These are phyloP conservation scores for Fonsecaea erecta DNA, from an alignment of 2,329 filamentous ascomycete species.

Conservation along the genomic window DNA sequence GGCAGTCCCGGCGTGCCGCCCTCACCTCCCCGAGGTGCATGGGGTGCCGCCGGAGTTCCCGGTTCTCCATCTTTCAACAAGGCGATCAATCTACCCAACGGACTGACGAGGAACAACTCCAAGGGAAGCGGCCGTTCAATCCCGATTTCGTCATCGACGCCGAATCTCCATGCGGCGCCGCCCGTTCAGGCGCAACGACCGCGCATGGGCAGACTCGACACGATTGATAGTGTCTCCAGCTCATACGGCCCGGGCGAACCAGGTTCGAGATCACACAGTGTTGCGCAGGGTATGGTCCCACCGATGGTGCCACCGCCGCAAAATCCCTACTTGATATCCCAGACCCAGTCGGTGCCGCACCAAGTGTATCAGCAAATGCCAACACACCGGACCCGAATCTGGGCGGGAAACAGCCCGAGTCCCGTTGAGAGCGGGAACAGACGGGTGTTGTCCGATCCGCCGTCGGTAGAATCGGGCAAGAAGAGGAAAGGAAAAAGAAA, in stretches of 20 bases:
- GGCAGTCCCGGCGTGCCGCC: conserved; percentile 18
- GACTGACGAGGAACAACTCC: conserved; percentile 30
- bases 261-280: conserved; percentile 22
- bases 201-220: conserved; percentile 32
- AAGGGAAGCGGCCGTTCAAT: conserved; percentile 31
- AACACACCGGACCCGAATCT: conserved; percentile 9
- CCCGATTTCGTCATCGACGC: conserved; percentile 32
- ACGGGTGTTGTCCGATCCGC: conserved; percentile 13
- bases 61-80: conserved; percentile 33
- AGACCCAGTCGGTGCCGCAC: conserved; percentile 5
- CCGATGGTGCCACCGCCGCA: conserved; percentile 8
- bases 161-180: conserved; percentile 29
- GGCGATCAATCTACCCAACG: conserved; percentile 29
- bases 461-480: conserved; percentile 12
- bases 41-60: conserved; percentile 31
- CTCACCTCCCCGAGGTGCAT: conserved; percentile 30
- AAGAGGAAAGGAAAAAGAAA: conserved; percentile 26
- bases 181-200: conserved; percentile 25
- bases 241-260: conserved; percentile 24
- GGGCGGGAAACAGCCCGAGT: conserved; percentile 15
- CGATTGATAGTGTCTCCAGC: conserved; percentile 33
- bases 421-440: background rate
- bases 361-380: conserved; percentile 14
- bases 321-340: background rate
- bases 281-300: conserved; percentile 3